Evolutionary conservation across 331 rosid species (phyloP).

Genomic region (Quercus lobata): DNA sequence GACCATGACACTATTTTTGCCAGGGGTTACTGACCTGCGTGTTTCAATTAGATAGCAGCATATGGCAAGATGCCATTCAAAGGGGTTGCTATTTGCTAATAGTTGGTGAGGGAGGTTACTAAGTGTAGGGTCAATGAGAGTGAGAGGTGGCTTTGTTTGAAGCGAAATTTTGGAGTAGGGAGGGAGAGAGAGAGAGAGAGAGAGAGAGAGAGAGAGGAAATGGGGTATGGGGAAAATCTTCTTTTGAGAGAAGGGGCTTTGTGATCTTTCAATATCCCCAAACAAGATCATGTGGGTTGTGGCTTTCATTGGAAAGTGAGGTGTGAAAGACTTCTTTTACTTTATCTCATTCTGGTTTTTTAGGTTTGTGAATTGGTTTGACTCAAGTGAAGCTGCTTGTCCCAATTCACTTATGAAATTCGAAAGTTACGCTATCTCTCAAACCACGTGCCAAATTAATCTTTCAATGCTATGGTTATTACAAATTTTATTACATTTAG

Average conservation of each 20-base stretch:
- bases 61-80: conserved; percentile 32
- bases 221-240: conserved; percentile 31
- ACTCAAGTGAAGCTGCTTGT: conserved; percentile 27
- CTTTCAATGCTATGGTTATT: neutral
- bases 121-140: conserved; percentile 31
- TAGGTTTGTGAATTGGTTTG: conserved; percentile 34
- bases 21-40: conserved; percentile 25
- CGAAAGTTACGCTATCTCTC: neutral
- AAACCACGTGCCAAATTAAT: neutral
- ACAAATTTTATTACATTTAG: no score
- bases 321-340: conserved; percentile 28
- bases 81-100: conserved; percentile 14
- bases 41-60: conserved; percentile 30
- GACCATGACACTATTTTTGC: conserved; percentile 2
- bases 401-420: conserved; percentile 20
- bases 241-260: conserved; percentile 30
- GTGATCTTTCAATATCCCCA: conserved; percentile 58
- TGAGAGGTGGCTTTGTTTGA: conserved; percentile 15
- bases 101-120: conserved; percentile 27
- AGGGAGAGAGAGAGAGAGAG: neutral
- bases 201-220: neutral
- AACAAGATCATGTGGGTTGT: conserved; percentile 72
- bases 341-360: conserved; percentile 16
- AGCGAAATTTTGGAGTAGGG: conserved; percentile 22
- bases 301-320: conserved; percentile 61